These are phyloP conservation scores for Quambalaria eucalypti DNA, from an alignment of 1,284 basidiomycete species.

Conservation along the genomic window DNA sequence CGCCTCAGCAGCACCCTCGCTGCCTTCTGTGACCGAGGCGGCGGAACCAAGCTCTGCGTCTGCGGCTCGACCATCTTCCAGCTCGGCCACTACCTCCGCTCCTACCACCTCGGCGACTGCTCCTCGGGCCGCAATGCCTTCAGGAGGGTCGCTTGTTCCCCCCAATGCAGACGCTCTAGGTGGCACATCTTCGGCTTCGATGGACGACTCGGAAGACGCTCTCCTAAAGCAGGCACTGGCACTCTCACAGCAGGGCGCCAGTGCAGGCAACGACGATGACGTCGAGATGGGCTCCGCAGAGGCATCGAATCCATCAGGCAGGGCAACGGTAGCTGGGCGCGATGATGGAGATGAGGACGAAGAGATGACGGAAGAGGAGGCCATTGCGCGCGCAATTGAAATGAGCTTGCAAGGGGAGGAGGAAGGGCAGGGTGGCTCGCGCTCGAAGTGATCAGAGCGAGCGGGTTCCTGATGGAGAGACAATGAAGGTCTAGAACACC, in stretches of 20 bases:
- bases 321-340: too few relatives aligned
- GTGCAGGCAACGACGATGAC: constrained; percentile 31
- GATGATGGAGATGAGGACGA: too few relatives aligned
- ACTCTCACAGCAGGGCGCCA: constrained; percentile 15
- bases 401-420: constrained; percentile 37
- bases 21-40: constrained; percentile 23
- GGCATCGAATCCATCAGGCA: too few relatives aligned
- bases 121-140: constrained; percentile 13
- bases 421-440: constrained; percentile 4
- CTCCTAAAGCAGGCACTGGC: constrained; percentile 36
- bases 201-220: constrained; percentile 35
- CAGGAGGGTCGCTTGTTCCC: constrained; percentile 33
- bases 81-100: not conserved
- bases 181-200: constrained; percentile 13
- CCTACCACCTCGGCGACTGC: not conserved
- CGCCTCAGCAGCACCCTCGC: constrained; percentile 11
- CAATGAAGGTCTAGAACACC: too few relatives aligned
- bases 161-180: constrained; percentile 30
- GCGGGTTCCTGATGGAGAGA: too few relatives aligned
- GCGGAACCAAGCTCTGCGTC: too few relatives aligned
- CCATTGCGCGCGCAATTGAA: constrained; percentile 44
- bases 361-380: constrained; percentile 46
- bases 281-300: constrained; percentile 30
- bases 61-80: constrained; percentile 2
- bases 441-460: too few relatives aligned